Percentiles rank a stretch among this genome's conserved stretches.
phyloP scores from a whole-genome alignment of 208 protist genomes.

The Leishmania gerbilli region DNA sequence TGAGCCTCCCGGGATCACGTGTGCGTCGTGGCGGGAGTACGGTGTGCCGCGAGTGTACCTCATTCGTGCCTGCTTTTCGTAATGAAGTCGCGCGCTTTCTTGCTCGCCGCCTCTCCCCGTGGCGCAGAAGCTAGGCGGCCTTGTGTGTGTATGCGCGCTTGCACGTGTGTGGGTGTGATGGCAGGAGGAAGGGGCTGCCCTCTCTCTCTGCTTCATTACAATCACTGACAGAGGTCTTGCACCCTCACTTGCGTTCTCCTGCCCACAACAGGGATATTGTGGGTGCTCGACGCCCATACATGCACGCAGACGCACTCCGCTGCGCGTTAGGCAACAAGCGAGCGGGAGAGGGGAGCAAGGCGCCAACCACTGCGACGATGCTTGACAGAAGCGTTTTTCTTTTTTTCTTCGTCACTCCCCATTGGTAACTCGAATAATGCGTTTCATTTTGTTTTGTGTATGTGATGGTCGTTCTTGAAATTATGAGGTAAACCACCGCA shows the following conservation, averaged over 20 bases:
- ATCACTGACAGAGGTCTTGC: neutral
- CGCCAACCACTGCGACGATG: neutral
- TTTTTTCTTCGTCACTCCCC: neutral
- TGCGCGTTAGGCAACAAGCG: neutral
- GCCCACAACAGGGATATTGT: neutral
- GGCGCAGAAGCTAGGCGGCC: neutral
- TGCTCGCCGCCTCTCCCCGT: no score
- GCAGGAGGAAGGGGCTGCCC: neutral
- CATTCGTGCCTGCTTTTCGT: neutral
- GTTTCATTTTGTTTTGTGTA: neutral
- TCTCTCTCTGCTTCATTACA: neutral
- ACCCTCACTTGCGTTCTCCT: neutral
- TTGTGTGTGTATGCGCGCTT: neutral
- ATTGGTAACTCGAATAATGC: slow-evolving; percentile 20
- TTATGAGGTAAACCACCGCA: neutral
- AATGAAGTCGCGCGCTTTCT: neutral
- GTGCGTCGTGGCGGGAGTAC: neutral
- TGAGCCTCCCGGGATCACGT: neutral
- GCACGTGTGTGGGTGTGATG: neutral
- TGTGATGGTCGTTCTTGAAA: neutral
- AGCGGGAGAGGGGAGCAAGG: neutral
- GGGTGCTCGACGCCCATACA: neutral
- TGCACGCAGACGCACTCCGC: neutral
- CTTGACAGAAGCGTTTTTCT: neutral
- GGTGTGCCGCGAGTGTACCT: neutral